Percentiles rank a stretch among this genome's conserved stretches.
Conservation (phyloP, 2,329 filamentous ascomycete genomes). For the Colletotrichum neosansevieriae region DNA sequence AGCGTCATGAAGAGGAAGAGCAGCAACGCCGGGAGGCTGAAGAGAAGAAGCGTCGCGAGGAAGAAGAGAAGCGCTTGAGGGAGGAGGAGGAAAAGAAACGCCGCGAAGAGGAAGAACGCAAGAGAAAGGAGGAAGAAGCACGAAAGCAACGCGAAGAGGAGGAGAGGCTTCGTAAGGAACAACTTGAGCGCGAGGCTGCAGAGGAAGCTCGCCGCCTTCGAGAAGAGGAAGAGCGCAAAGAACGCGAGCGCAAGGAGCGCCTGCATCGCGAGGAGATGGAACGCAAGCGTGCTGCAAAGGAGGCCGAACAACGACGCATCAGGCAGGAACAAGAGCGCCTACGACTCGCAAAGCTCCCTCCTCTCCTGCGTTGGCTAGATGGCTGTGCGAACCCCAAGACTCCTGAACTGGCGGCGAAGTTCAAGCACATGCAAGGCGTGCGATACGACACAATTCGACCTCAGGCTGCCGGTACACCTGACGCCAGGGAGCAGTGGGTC, state of each 20-base stretch:
- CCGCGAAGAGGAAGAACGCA: conserved; percentile 53
- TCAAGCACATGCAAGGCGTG: conserved; percentile 69
- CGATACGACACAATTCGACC: conserved; percentile 73
- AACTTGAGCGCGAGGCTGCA: conserved; percentile 60
- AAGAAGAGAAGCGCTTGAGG: conserved; percentile 46
- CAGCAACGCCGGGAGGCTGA: conserved; percentile 43
- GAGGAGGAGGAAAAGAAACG: conserved; percentile 54
- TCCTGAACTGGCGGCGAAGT: conserved; percentile 63
- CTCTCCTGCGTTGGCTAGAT: conserved; percentile 72
- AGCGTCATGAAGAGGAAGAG: conserved; percentile 43
- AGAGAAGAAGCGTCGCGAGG: conserved; percentile 47
- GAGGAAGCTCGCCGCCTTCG: conserved; percentile 62
- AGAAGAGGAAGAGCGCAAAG: conserved; percentile 65
- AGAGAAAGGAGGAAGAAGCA: conserved; percentile 53
- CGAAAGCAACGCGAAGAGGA: conserved; percentile 58
- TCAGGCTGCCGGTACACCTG: conserved; percentile 62
- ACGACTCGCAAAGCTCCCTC: conserved; percentile 68
- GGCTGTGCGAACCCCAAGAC: conserved; percentile 63
- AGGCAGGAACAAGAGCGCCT: conserved; percentile 66
- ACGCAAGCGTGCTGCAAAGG: conserved; percentile 61
- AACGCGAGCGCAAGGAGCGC: conserved; percentile 61
- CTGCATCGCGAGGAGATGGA: conserved; percentile 60
- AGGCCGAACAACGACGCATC: conserved; percentile 63
- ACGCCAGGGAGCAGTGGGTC: conserved; percentile 75
- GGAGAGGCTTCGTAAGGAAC: conserved; percentile 58